phyloP scores from a whole-genome alignment of 306 rosid genomes.

The Pachyrhizus erosus region DNA sequence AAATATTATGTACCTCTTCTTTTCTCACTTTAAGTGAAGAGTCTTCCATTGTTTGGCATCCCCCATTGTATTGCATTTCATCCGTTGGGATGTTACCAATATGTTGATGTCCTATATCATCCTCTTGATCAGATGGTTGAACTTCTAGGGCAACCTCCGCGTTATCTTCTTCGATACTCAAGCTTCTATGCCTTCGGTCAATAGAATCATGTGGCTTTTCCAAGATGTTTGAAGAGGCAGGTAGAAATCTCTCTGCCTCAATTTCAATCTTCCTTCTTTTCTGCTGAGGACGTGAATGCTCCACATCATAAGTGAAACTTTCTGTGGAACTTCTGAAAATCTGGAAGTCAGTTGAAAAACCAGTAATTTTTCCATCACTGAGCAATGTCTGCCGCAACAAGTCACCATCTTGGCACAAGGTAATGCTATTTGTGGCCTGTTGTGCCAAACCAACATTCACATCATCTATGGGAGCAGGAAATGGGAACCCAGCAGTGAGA shows the following conservation, averaged over 20 bases:
- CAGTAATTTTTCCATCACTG: constrained; percentile 37
- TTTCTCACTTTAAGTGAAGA: constrained; percentile 48
- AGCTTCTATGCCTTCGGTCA: constrained; percentile 41
- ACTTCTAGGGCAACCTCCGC: constrained; percentile 43
- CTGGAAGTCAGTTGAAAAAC: constrained; percentile 47
- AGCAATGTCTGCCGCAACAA: constrained; percentile 38
- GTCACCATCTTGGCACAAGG: constrained; percentile 44
- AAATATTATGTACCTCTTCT: constrained; percentile 64
- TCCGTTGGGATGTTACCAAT: constrained; percentile 33
- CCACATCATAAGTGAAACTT: constrained; percentile 45
- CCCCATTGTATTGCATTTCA: constrained; percentile 46
- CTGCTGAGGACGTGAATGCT: constrained; percentile 51
- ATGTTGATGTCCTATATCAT: constrained; percentile 33
- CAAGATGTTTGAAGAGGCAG: constrained; percentile 44
- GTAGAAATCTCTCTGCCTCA: constrained; percentile 31
- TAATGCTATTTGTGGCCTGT: constrained; percentile 35
- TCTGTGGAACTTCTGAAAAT: constrained; percentile 36
- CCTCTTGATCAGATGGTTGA: constrained; percentile 48
- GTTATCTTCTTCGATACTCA: constrained; percentile 48
- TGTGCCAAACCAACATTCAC: constrained; percentile 36
- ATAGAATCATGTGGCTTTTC: constrained; percentile 48
- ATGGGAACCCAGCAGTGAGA: constrained; percentile 45
- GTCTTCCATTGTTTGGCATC: constrained; percentile 43
- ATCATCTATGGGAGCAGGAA: constrained; percentile 49
- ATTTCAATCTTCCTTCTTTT: constrained; percentile 64